phyloP scores from a whole-genome alignment of 495 filamentous ascomycete species.

The Penicillium turbatum region DNA sequence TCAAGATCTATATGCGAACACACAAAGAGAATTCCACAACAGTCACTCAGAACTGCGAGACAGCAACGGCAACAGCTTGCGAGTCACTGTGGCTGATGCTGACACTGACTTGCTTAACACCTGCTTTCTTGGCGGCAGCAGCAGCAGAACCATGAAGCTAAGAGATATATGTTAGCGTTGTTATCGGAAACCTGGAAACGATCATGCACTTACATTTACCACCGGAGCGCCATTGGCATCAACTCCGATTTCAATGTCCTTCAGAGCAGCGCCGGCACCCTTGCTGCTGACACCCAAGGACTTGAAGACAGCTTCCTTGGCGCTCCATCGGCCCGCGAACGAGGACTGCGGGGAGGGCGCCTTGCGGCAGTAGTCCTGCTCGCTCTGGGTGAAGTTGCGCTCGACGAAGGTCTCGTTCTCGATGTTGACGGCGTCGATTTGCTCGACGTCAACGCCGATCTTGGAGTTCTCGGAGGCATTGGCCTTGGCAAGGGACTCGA shows the following conservation, averaged over 20 bases:
- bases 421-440: constrained; percentile 77
- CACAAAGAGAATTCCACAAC: background rate
- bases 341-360: constrained; percentile 73
- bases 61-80: constrained; percentile 89
- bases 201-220: constrained; percentile 66
- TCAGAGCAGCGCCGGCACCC: constrained; percentile 83
- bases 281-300: constrained; percentile 81
- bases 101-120: constrained; percentile 80
- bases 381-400: constrained; percentile 82
- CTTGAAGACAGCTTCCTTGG: constrained; percentile 99
- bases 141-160: constrained; percentile 79
- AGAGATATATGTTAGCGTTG: constrained; percentile 39
- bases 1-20: constrained; percentile 11
- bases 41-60: constrained; percentile 60
- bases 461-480: constrained; percentile 70
- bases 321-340: constrained; percentile 91
- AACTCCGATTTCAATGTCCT: constrained; percentile 87
- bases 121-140: constrained; percentile 72
- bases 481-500: constrained; percentile 72
- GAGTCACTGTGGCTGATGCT: constrained; percentile 92
- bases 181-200: background rate
- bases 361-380: constrained; percentile 80
- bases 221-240: constrained; percentile 76
- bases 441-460: constrained; percentile 89
- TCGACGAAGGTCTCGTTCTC: constrained; percentile 91